These are phyloP conservation scores for Zygosaccharomyces gambellarensis DNA, from an alignment of 805 yeast genomes.

Conservation along the genomic window DNA sequence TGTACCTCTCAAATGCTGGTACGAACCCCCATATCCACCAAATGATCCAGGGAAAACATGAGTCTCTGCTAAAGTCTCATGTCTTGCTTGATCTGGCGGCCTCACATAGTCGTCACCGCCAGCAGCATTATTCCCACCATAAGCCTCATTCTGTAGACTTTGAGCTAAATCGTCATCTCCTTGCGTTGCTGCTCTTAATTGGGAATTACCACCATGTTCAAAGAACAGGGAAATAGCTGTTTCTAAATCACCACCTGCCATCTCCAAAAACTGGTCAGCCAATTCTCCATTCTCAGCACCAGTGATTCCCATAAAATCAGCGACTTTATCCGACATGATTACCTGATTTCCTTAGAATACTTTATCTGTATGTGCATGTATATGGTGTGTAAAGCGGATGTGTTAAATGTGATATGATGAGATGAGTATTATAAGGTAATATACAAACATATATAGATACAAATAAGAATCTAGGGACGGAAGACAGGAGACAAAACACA, in stretches of 20 bases:
- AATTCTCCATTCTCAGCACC: conserved; percentile 59
- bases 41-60: conserved; percentile 35
- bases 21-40: conserved; percentile 39
- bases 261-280: conserved; percentile 73
- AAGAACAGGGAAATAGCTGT: conserved; percentile 78
- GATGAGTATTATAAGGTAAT: conserved; percentile 1
- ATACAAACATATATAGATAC: not conserved
- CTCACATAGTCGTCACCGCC: conserved; percentile 48
- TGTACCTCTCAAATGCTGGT: conserved; percentile 22
- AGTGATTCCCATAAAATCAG: conserved; percentile 79
- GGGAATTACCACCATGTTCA: conserved; percentile 51
- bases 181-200: conserved; percentile 10
- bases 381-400: not conserved
- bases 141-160: conserved; percentile 59
- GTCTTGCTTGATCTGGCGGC: conserved; percentile 64
- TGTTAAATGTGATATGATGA: not conserved
- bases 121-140: conserved; percentile 26
- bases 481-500: not conserved
- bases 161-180: conserved; percentile 57
- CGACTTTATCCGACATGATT: conserved; percentile 44
- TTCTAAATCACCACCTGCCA: conserved; percentile 73
- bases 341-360: not conserved
- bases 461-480: not conserved
- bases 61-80: conserved; percentile 58
- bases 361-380: not conserved